Percentiles rank a stretch among this genome's conserved stretches.
Conservation (phyloP, 2,329 filamentous ascomycete species). For the Colletotrichum cordylinicola region DNA sequence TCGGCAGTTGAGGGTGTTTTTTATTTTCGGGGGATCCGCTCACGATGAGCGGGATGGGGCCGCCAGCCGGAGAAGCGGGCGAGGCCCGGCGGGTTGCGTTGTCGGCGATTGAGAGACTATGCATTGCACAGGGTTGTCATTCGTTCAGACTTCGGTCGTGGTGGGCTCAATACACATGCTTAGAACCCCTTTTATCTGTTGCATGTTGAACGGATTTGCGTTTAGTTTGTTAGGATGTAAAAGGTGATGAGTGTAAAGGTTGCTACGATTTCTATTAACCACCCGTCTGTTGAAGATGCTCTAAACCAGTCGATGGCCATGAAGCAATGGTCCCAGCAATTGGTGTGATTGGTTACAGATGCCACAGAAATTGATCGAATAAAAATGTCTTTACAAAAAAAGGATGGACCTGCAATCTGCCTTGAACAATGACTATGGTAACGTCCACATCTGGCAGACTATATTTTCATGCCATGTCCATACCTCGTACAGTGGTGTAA, state of each 20-base stretch:
- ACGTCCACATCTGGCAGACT: not conserved
- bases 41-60: not conserved
- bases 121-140: not conserved
- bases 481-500: not conserved
- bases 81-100: not conserved
- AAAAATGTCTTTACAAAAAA: not conserved
- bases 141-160: not conserved
- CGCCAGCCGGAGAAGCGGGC: not conserved
- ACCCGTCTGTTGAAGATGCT: not conserved
- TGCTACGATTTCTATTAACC: not conserved
- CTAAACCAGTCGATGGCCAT: not conserved
- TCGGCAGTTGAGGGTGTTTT: not conserved
- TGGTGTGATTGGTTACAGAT: not conserved
- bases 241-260: not conserved
- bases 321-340: not conserved
- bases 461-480: not conserved
- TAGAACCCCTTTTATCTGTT: not conserved
- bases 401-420: not conserved
- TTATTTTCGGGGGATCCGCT: not conserved
- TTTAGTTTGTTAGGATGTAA: too few relatives aligned
- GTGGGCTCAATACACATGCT: not conserved
- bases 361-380: not conserved
- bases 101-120: not conserved
- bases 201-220: not conserved
- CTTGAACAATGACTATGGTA: not conserved